A percentile compares a stretch with the other conserved stretches of the same genome.
Conservation (phyloP, 805 yeast genomes). For the Lipomyces sp. region DNA sequence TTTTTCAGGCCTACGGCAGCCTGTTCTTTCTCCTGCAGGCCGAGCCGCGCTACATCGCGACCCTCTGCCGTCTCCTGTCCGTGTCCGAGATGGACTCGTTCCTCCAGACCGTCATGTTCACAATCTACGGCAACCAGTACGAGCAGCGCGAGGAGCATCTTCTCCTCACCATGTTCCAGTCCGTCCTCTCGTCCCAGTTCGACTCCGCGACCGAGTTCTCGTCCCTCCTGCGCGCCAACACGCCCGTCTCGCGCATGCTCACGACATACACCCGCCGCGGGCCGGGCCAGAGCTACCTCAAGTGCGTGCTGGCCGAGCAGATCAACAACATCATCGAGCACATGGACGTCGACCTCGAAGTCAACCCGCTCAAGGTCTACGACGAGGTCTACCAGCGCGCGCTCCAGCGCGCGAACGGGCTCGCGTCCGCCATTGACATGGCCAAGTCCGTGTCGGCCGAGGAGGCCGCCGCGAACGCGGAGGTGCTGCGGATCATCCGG, state of each 20-base stretch:
- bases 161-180: conserved; percentile 40
- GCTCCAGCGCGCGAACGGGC: background rate
- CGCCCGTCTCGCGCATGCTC: conserved; percentile 43
- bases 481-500: conserved; percentile 33
- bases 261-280: conserved; percentile 42
- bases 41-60: conserved; percentile 41
- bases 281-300: conserved; percentile 41
- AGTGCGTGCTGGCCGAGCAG: conserved; percentile 34
- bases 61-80: conserved; percentile 36
- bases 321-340: conserved; percentile 34
- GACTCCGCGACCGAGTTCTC: conserved; percentile 39
- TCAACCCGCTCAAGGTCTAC: conserved; percentile 38
- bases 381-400: conserved; percentile 30
- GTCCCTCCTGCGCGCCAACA: conserved; percentile 40
- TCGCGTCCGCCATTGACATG: conserved; percentile 14
- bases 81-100: conserved; percentile 41
- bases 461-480: conserved; percentile 36
- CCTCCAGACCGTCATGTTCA: conserved; percentile 43
- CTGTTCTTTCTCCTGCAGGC: conserved; percentile 40
- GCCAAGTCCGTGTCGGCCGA: conserved; percentile 33
- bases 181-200: conserved; percentile 40
- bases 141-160: conserved; percentile 43
- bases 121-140: conserved; percentile 43
- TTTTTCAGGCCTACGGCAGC: conserved; percentile 31
- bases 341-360: conserved; percentile 35